phyloP scores from a whole-genome alignment of 139 green algal species.

The Eudorina sp. region DNA sequence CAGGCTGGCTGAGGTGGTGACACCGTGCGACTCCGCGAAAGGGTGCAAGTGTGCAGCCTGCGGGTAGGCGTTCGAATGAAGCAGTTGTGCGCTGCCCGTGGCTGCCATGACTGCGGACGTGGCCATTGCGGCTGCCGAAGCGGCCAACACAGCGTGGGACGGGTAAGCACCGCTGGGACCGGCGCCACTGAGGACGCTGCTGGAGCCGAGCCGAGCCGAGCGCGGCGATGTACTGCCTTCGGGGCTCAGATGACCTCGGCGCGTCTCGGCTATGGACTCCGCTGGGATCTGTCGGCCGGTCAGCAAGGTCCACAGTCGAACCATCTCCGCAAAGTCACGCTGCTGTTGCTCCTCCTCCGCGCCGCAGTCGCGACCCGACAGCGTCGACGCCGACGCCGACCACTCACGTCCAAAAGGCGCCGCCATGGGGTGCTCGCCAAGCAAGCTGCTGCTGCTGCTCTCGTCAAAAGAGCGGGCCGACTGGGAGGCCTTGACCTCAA shows the following conservation, averaged over 20 bases:
- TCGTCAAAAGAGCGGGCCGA: not conserved
- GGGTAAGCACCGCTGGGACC: not conserved
- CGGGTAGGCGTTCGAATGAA: not conserved
- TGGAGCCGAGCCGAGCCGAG: not conserved
- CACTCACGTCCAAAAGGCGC: not conserved
- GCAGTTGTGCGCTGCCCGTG: not conserved
- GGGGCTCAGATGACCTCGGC: not conserved
- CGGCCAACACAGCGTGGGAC: not conserved
- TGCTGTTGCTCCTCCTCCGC: conserved; percentile 21
- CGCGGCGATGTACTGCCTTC: not conserved
- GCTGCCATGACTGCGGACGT: conserved; percentile 36
- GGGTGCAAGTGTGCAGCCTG: not conserved
- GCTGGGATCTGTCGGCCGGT: not conserved
- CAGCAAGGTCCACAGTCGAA: conserved; percentile 42
- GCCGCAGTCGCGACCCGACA: not conserved
- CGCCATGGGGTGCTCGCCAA: conserved; percentile 27
- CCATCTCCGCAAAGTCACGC: conserved; percentile 34
- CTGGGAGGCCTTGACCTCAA: not conserved
- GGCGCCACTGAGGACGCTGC: not conserved
- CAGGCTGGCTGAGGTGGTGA: not conserved
- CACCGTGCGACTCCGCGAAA: not conserved
- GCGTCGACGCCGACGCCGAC: not conserved
- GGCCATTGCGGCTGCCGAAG: conserved; percentile 40
- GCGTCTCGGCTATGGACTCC: not conserved
- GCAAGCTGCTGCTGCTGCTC: not conserved